Evolutionary conservation across 192 early-diverging fungal species (phyloP).

Genomic region (Kappamyces sp.): DNA sequence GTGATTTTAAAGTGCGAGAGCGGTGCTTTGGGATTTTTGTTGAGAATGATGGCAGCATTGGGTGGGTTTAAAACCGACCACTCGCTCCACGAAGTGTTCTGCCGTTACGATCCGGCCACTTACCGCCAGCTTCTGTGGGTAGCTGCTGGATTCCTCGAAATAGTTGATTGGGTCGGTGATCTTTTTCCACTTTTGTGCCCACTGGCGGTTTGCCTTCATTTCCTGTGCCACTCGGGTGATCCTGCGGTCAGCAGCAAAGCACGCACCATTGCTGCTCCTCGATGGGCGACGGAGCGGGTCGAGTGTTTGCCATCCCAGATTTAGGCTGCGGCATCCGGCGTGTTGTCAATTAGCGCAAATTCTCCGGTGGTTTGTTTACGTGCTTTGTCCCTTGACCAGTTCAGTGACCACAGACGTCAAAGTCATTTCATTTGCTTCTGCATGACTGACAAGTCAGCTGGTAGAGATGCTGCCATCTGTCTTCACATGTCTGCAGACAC

Average conservation of each 20-base stretch:
- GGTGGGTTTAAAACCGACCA: constrained; percentile 11
- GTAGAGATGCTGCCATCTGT: too few species aligned
- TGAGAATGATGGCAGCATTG: constrained; percentile 4
- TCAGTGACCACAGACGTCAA: too few species aligned
- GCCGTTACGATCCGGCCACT: neutral
- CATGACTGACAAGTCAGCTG: too few species aligned
- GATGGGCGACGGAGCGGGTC: too few species aligned
- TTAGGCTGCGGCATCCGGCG: too few species aligned
- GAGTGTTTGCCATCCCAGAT: too few species aligned
- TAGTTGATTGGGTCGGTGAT: constrained; percentile 7
- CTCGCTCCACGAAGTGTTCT: constrained; percentile 10
- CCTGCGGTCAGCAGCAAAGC: neutral
- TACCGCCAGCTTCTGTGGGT: constrained; percentile 9
- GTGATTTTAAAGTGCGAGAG: constrained; percentile 13
- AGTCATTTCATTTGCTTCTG: too few species aligned
- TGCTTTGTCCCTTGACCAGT: too few species aligned
- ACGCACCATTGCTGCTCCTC: neutral
- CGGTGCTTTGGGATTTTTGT: neutral
- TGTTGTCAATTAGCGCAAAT: too few species aligned
- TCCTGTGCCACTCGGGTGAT: constrained; percentile 11
- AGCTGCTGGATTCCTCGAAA: constrained; percentile 4
- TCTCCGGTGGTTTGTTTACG: too few species aligned
- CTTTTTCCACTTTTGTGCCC: constrained; percentile 9
- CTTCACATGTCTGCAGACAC: too few species aligned
- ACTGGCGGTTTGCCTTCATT: constrained; percentile 12